Evolutionary conservation across 768 basidiomycete species (phyloP).

Genomic region (Hirschioporus abietinus): DNA sequence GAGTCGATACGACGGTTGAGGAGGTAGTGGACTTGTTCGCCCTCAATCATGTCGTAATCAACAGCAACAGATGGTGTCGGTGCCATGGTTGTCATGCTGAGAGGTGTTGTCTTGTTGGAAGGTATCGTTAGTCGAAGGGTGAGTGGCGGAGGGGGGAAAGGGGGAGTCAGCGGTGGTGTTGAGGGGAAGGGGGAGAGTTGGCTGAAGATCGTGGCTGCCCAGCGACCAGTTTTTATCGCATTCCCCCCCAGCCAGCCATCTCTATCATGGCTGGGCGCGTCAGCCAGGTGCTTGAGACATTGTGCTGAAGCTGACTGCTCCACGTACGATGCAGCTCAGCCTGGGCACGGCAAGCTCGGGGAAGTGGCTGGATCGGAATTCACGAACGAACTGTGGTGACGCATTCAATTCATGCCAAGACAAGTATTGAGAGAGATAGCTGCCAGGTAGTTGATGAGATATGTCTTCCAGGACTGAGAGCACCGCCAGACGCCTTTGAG

Average conservation of each 20-base stretch:
- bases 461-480: no score
- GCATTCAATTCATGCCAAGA: no score
- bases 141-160: slow-evolving; percentile 3
- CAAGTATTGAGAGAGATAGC: no score
- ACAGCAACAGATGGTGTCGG: not conserved
- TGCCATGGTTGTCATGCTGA: not conserved
- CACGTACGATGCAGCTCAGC: not conserved
- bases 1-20: slow-evolving; percentile 37
- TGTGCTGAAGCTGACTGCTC: not conserved
- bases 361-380: not conserved
- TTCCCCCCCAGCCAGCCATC: not conserved
- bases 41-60: slow-evolving; percentile 4
- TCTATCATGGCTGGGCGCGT: not conserved
- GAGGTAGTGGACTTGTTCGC: slow-evolving; percentile 4
- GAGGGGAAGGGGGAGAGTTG: not conserved
- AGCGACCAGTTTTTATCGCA: not conserved
- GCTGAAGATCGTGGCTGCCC: not conserved
- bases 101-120: not conserved
- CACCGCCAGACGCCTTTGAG: not conserved
- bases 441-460: no score
- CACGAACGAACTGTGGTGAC: no score
- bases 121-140: slow-evolving; percentile 1
- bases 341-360: not conserved
- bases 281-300: not conserved
- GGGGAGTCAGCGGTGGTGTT: slow-evolving; percentile 2